Evolutionary conservation across 2,329 filamentous ascomycete genomes (phyloP).

Genomic region (Parafenestella ontariensis): DNA sequence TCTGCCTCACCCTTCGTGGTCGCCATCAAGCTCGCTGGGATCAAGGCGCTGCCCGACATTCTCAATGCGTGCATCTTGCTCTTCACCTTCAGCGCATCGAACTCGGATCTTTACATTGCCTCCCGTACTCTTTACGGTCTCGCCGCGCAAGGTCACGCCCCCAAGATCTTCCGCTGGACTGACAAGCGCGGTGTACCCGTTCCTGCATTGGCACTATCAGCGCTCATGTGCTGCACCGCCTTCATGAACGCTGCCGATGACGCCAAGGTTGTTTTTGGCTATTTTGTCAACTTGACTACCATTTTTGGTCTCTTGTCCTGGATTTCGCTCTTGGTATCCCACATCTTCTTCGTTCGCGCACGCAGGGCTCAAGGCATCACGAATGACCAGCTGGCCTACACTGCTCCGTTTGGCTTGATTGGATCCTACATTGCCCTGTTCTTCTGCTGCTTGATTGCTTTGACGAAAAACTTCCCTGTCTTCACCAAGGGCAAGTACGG

Average conservation of each 20-base stretch:
- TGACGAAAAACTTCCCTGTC: conserved; percentile 84
- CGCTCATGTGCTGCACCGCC: conserved; percentile 70
- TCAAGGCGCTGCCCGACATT: conserved; percentile 69
- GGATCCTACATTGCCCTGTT: conserved; percentile 73
- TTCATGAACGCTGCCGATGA: conserved; percentile 60
- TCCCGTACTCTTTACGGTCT: conserved; percentile 77
- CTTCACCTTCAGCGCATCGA: conserved; percentile 79
- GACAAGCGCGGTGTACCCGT: conserved; percentile 75
- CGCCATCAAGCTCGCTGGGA: conserved; percentile 70
- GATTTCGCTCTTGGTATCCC: conserved; percentile 58
- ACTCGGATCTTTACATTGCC: conserved; percentile 79
- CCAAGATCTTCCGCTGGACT: conserved; percentile 73
- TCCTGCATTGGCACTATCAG: conserved; percentile 67
- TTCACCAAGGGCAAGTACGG: conserved; percentile 64
- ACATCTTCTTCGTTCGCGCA: conserved; percentile 58
- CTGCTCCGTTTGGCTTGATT: conserved; percentile 72
- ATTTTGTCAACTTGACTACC: conserved; percentile 57
- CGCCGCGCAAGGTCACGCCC: conserved; percentile 74
- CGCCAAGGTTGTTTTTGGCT: conserved; percentile 54
- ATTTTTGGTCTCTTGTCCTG: conserved; percentile 55
- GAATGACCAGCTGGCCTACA: conserved; percentile 59
- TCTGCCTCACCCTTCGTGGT: conserved; percentile 78
- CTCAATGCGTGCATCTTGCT: conserved; percentile 77
- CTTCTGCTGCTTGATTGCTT: conserved; percentile 74
- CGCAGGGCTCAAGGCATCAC: conserved; percentile 55